Conservation (phyloP, 805 yeast species). For the Lipomyces kockii region DNA sequence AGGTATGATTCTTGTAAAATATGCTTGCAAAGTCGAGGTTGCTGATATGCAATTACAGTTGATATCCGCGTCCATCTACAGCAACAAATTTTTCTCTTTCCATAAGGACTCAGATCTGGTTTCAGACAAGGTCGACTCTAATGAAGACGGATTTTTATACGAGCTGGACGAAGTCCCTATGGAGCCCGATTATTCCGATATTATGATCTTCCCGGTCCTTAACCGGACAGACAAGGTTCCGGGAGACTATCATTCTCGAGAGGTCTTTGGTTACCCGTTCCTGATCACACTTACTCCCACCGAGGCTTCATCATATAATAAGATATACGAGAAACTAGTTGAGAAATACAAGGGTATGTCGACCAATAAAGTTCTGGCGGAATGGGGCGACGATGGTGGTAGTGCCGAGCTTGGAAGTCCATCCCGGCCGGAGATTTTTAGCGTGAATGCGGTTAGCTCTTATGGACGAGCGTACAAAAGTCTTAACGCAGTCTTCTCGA, state of each 20-base stretch:
- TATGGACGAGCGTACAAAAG: neutral
- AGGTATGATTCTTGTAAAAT: conserved; percentile 17
- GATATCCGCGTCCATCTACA: conserved; percentile 66
- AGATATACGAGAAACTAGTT: conserved; percentile 60
- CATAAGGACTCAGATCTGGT: conserved; percentile 64
- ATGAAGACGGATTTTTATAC: conserved; percentile 72
- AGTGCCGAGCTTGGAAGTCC: conserved; percentile 13
- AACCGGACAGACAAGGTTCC: conserved; percentile 14
- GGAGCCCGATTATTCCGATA: conserved; percentile 43
- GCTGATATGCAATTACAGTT: conserved; percentile 39
- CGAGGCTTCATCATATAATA: conserved; percentile 62
- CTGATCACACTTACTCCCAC: conserved; percentile 60
- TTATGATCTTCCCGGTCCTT: conserved; percentile 28
- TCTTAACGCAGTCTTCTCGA: neutral
- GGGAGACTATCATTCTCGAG: conserved; percentile 42
- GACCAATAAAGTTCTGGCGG: conserved; percentile 19
- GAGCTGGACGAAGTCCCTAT: conserved; percentile 48
- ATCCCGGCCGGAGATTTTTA: conserved; percentile 23
- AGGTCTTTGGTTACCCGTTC: conserved; percentile 76
- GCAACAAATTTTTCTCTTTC: conserved; percentile 68
- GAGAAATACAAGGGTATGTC: conserved; percentile 32
- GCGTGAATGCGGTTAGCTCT: conserved; percentile 8
- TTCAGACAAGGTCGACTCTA: conserved; percentile 64
- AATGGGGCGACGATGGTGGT: conserved; percentile 23
- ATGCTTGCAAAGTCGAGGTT: neutral